These are phyloP conservation scores for Fusarium sp. DNA, from an alignment of 2,329 filamentous ascomycete genomes.

Conservation along the genomic window DNA sequence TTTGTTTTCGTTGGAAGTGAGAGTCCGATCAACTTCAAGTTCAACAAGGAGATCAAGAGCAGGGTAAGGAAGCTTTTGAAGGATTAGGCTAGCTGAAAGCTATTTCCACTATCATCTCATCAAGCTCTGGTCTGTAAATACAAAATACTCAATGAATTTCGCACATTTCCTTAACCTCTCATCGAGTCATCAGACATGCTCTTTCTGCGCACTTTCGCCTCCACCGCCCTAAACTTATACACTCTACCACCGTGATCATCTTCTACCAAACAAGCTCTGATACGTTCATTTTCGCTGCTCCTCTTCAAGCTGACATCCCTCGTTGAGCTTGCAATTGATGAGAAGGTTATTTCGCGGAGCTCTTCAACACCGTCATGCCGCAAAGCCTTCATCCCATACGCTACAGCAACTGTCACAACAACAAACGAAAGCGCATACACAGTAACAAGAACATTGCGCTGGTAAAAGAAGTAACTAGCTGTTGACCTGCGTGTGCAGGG, in stretches of 20 bases:
- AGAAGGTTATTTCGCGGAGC: conserved; percentile 34
- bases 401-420: conserved; percentile 22
- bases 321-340: conserved; percentile 15
- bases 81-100: not conserved
- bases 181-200: not conserved
- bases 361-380: conserved; percentile 21
- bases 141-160: too few species aligned
- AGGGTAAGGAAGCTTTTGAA: not conserved
- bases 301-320: not conserved
- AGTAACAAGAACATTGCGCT: conserved; percentile 10
- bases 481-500: conserved; percentile 17
- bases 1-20: conserved; percentile 39
- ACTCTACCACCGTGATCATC: not conserved
- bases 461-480: conserved; percentile 25
- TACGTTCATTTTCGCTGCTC: rapidly evolving
- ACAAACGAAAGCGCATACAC: conserved; percentile 26
- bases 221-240: not conserved
- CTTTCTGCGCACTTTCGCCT: not conserved
- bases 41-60: not conserved
- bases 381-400: conserved; percentile 30
- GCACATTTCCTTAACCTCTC: not conserved
- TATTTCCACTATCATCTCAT: not conserved
- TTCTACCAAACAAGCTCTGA: not conserved
- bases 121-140: too few species aligned
- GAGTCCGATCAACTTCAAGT: conserved; percentile 26